Evolutionary conservation across 1,284 basidiomycete species (phyloP).

Genomic region (Singerocomus rubriflavus): DNA sequence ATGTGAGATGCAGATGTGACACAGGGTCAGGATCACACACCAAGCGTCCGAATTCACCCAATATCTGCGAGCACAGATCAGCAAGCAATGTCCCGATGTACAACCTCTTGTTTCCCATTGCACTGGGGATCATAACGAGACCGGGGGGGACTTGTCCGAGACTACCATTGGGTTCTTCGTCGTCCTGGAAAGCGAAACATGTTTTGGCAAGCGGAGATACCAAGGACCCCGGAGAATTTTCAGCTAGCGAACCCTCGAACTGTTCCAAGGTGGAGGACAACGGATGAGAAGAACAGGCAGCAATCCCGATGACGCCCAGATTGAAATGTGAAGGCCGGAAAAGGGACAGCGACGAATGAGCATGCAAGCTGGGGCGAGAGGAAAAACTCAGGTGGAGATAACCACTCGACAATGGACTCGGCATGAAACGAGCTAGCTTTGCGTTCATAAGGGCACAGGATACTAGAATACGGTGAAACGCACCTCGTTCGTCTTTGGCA

Average conservation of each 20-base stretch:
- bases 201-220: slow-evolving; percentile 74
- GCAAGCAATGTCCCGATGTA: slow-evolving; percentile 85
- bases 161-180: slow-evolving; percentile 55
- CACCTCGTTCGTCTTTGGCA: slow-evolving; percentile 74
- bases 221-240: slow-evolving; percentile 62
- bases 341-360: slow-evolving; percentile 56
- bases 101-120: slow-evolving; percentile 77
- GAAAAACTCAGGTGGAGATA: slow-evolving; percentile 70
- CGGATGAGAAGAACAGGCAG: slow-evolving; percentile 59
- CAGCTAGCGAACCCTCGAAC: slow-evolving; percentile 54
- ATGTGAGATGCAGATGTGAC: slow-evolving; percentile 6
- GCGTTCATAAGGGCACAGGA: slow-evolving; percentile 3
- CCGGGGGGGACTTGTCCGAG: slow-evolving; percentile 58
- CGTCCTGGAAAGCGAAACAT: slow-evolving; percentile 79
- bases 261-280: slow-evolving; percentile 61
- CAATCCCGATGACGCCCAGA: slow-evolving; percentile 75
- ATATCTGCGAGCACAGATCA: slow-evolving; percentile 80
- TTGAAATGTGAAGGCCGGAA: slow-evolving; percentile 78
- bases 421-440: slow-evolving; percentile 72
- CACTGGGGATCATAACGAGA: slow-evolving; percentile 69
- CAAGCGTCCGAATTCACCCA: slow-evolving; percentile 78
- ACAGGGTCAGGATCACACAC: slow-evolving; percentile 40
- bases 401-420: slow-evolving; percentile 71
- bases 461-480: slow-evolving; percentile 15
- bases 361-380: slow-evolving; percentile 62